Evolutionary conservation across 371 early-diverging fungal species (phyloP), one percentile per base, ranked within the genome.

Genomic region (Funneliformis caledonium): DNA sequence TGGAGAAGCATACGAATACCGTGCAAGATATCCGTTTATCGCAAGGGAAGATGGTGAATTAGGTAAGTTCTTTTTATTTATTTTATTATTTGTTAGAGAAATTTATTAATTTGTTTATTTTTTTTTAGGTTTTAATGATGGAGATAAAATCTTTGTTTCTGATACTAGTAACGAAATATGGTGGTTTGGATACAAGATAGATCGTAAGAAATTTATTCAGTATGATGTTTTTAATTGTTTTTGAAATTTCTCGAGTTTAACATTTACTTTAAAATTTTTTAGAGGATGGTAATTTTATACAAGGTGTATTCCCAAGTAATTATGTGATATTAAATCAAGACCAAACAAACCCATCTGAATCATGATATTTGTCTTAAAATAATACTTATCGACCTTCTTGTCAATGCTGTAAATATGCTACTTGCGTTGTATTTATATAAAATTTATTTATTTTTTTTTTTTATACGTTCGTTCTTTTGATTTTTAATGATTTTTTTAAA

Each of bases 151-250:
- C 76, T 88, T 94, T 85, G 95, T 94, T 3, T 88, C 92, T 8
- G 95, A 94, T 82, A 88, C 89, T 75, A 92, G 90, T 78, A 94
- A 94, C 83, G 94, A 93, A 84, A 91, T 94, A 67, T 94, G 95
- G 95, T 94, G 95, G 95, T 90, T 93, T 90, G 95, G 95, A 14
- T 91, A 92, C 65, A 89, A 89, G 67, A 86, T 91, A 67, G 88
- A 89, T 78, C 85, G 89, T 70, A 88, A 85, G 84, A 86, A 45
- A 47, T 16, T 60, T 52, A n/a, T 56, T 56, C 9, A 50, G 4
- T 70, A 2, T 50, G 43, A 67, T 67, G 12, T 12, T 33, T 67
- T 19, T 1, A 12, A 4, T 48, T 37, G 3, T 31, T 14, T 48
- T 64, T 67, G 26, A 50, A 14, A n/a, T 42, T 1, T 47, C 0